Percentiles rank a stretch among this genome's conserved stretches.
phyloP scores from a whole-genome alignment of 768 basidiomycete genomes.

The Pholiota conissans region DNA sequence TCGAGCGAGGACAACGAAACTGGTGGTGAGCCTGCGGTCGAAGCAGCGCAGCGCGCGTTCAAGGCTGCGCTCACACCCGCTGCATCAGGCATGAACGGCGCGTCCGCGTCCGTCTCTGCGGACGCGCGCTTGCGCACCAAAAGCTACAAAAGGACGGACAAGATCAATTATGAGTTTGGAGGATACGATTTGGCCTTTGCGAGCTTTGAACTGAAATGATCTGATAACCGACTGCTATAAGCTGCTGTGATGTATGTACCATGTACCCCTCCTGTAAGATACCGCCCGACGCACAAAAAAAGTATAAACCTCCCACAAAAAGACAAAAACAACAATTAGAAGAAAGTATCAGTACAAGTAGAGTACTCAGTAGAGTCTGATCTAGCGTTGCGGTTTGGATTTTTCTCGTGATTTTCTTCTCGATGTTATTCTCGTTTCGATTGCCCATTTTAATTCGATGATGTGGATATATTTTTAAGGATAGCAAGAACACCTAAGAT shows the following conservation, averaged over 20 bases:
- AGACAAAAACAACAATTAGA: background rate
- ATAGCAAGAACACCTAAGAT: background rate
- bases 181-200: slow-evolving; percentile 91
- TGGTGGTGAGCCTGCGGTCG: slow-evolving; percentile 52
- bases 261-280: slow-evolving; percentile 9
- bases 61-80: slow-evolving; percentile 53
- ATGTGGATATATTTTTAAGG: background rate
- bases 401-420: background rate
- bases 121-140: slow-evolving; percentile 1
- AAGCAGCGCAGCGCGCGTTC: slow-evolving; percentile 75
- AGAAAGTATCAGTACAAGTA: background rate
- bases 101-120: background rate
- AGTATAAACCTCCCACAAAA: background rate
- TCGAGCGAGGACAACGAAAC: slow-evolving; percentile 59
- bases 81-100: slow-evolving; percentile 1
- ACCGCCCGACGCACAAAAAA: background rate
- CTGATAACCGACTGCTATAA: background rate
- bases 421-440: background rate
- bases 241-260: slow-evolving; percentile 13
- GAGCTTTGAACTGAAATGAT: slow-evolving; percentile 63
- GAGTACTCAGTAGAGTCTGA: background rate
- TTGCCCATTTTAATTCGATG: background rate
- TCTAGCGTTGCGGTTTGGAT: background rate
- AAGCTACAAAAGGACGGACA: slow-evolving; percentile 83
- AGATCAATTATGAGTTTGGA: slow-evolving; percentile 97